phyloP scores from a whole-genome alignment of 2,329 filamentous ascomycete genomes.

The Sphaerulina populicola region DNA sequence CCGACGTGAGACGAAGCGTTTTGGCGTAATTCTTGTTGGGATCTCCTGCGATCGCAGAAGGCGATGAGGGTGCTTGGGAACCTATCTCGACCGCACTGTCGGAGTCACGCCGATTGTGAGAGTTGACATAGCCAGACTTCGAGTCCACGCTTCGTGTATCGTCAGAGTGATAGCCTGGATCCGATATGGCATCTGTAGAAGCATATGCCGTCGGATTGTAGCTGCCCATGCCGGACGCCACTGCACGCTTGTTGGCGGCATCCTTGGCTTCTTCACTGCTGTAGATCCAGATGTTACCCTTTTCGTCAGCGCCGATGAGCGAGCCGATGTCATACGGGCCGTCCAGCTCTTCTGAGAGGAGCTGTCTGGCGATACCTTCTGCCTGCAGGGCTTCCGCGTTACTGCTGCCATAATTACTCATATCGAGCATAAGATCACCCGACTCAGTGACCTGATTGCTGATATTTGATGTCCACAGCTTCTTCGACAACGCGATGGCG shows the following conservation, averaged over 20 bases:
- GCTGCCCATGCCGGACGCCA: conserved; percentile 37
- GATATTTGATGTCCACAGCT: conserved; percentile 83
- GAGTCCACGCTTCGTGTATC: conserved; percentile 53
- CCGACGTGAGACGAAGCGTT: conserved; percentile 86
- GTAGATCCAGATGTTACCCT: conserved; percentile 99
- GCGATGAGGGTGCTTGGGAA: conserved; percentile 47
- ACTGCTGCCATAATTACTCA: conserved; percentile 92
- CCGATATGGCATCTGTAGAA: conserved; percentile 73
- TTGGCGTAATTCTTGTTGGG: conserved; percentile 88
- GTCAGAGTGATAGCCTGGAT: conserved; percentile 93
- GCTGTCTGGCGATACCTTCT: conserved; percentile 85
- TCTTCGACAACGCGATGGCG: conserved; percentile 75
- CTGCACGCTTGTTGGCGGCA: conserved; percentile 61
- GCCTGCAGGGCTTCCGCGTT: conserved; percentile 87
- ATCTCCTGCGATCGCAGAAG: conserved; percentile 47
- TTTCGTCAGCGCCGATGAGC: conserved; percentile 87
- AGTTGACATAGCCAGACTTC: conserved; percentile 30
- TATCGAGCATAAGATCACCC: conserved; percentile 94
- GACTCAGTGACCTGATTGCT: conserved; percentile 84
- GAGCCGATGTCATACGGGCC: conserved; percentile 95
- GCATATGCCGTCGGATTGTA: conserved; percentile 47
- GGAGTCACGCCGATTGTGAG: conserved; percentile 59
- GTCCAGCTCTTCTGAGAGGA: conserved; percentile 84
- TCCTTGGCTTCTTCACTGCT: conserved; percentile 95
- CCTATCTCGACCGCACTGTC: conserved; percentile 59